Conservation (phyloP, 129 eudicot species). For the Lactuca sativa region DNA sequence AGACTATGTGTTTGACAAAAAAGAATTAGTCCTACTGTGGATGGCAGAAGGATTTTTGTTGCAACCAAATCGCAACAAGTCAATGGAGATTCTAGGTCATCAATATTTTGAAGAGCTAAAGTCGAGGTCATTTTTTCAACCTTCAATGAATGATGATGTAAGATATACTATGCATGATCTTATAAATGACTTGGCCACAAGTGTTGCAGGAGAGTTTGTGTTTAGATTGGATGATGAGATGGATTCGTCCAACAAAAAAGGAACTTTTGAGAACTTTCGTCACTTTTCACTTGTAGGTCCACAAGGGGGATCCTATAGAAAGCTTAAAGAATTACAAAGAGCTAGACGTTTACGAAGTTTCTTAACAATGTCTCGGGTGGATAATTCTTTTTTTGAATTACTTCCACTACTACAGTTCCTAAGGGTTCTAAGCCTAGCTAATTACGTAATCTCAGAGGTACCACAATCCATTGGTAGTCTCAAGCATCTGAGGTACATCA, state of each 20-base stretch:
- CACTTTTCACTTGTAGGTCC: background rate
- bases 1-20: no score
- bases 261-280: background rate
- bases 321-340: background rate
- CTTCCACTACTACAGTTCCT: conserved; percentile 18
- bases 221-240: background rate
- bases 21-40: background rate
- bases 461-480: conserved; percentile 1
- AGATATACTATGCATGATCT: background rate
- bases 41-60: background rate
- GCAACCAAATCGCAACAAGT: no score
- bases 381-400: conserved; percentile 17
- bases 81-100: background rate
- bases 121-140: background rate
- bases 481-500: background rate
- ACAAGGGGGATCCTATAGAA: background rate
- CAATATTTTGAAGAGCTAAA: background rate
- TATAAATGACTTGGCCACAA: background rate
- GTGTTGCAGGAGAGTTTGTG: background rate
- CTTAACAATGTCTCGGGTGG: background rate
- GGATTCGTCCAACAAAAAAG: background rate
- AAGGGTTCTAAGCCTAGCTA: conserved; percentile 22
- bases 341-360: background rate
- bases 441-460: conserved; percentile 12
- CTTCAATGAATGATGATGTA: background rate